These are phyloP conservation scores for Agaricus blazei DNA, from an alignment of 768 basidiomycete species.

Conservation along the genomic window DNA sequence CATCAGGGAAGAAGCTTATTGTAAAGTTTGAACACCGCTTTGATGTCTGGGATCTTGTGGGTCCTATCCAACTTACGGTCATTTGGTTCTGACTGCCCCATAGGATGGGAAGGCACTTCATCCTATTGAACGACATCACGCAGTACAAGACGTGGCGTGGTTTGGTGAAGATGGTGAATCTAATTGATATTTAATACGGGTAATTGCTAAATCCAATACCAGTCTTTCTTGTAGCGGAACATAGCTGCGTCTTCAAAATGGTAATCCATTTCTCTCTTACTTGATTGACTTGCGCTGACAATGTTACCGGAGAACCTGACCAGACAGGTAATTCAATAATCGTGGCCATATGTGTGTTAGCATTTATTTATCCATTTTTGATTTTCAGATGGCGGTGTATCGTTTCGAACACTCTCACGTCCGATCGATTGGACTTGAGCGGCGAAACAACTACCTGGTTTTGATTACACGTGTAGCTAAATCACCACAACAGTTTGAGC, in stretches of 20 bases:
- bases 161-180: neutral
- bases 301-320: neutral
- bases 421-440: slow-evolving; percentile 1
- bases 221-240: slow-evolving; percentile 7
- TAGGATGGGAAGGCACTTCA: neutral
- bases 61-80: neutral
- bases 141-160: slow-evolving; percentile 1
- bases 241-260: slow-evolving; percentile 8
- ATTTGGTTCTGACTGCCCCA: neutral
- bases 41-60: slow-evolving; percentile 8
- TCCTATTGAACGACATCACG: neutral
- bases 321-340: neutral
- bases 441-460: slow-evolving; percentile 3
- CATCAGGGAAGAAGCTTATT: slow-evolving; percentile 2
- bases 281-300: neutral
- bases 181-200: neutral
- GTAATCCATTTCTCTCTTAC: neutral
- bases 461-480: neutral
- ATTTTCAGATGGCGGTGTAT: slow-evolving; percentile 2
- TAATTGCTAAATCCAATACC: neutral
- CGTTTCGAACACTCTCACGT: slow-evolving; percentile 6
- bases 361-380: neutral
- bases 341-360: neutral
- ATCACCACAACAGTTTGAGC: slow-evolving; percentile 1
- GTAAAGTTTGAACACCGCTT: slow-evolving; percentile 8